Evolutionary conservation across 176 grass and related monocot species (phyloP), one percentile per base, ranked within the genome.

Genomic region (Areca catechu): DNA sequence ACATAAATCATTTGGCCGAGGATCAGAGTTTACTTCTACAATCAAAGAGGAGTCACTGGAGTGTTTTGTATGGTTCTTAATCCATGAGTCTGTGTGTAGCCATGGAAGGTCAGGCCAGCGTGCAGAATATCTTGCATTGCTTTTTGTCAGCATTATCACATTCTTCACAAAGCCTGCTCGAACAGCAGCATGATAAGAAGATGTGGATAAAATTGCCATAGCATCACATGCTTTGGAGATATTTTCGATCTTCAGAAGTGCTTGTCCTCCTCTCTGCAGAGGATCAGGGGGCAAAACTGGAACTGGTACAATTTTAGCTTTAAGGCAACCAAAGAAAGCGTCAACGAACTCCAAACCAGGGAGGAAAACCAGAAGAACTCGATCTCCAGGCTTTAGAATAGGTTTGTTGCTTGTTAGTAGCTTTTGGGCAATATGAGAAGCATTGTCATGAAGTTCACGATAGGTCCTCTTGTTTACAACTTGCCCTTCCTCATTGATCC

Each of bases 281-380:
- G 85, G 85, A 70, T 89, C 85, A 67, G 85, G 85, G 60, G 85
- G 85, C 24, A 89, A 74, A 71, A 89, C 72, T 49, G 85, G 80
- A 19, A 89, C 85, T 10, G 85, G 76, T 62, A 89, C 71, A 50
- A 89, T 61, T 73, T 81, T 67, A 76, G 85, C 85, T 72, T 73
- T 78, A 23, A 89, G 63, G 56, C 80, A 89, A 4, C 80, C 85
- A 51, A 89, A 80, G 55, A 89, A 89, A 67, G 80, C 80, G 77
- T 89, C 85, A 61, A 83, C 22, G 65, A 89, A 89, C 60, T 89
- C 80, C 60, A 89, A 53, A 66, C 85, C 85, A 70, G 85, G 85
- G 24, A 89, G 76, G 34, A 80, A 74, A 57, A 89, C 71, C 60
- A 89, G 76, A 49, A 89, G 73, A 73, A 79, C 80, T 77, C 85